These are phyloP conservation scores for Leishmania arabica DNA, from an alignment of 208 protist genomes.

Conservation along the genomic window DNA sequence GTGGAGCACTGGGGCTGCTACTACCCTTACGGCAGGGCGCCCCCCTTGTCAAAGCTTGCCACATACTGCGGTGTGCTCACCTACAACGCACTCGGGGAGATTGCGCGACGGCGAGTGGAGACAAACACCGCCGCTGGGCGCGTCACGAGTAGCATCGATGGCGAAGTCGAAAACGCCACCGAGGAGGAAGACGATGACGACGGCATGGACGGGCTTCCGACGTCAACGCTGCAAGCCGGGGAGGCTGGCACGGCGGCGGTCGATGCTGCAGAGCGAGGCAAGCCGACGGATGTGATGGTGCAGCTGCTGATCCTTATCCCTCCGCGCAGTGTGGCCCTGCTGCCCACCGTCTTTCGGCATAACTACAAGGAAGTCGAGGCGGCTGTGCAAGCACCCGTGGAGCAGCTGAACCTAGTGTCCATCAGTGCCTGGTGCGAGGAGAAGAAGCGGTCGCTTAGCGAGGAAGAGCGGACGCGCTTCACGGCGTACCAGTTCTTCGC, in stretches of 20 bases:
- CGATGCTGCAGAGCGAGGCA: slow-evolving; percentile 32
- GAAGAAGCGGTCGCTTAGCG: slow-evolving; percentile 61
- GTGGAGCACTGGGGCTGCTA: slow-evolving; percentile 90
- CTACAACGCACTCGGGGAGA: slow-evolving; percentile 64
- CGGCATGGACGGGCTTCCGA: slow-evolving; percentile 26
- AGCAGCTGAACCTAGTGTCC: slow-evolving; percentile 64
- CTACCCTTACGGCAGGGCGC: slow-evolving; percentile 81
- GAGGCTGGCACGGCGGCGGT: slow-evolving; percentile 4
- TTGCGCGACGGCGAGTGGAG: slow-evolving; percentile 42
- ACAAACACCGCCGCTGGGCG: slow-evolving; percentile 9
- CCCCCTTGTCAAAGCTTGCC: slow-evolving; percentile 60
- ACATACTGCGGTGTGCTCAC: slow-evolving; percentile 84
- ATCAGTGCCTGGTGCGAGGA: slow-evolving; percentile 74
- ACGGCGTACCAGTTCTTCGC: slow-evolving; percentile 68
- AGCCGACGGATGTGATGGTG: slow-evolving; percentile 77
- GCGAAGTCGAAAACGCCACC: not conserved
- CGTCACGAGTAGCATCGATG: not conserved
- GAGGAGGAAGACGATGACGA: slow-evolving; percentile 33
- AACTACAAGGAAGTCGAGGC: slow-evolving; percentile 68
- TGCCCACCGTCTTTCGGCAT: slow-evolving; percentile 63
- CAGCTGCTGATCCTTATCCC: slow-evolving; percentile 84
- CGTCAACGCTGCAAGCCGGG: slow-evolving; percentile 3
- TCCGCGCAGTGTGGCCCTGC: slow-evolving; percentile 48
- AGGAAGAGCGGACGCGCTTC: slow-evolving; percentile 82
- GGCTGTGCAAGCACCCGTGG: slow-evolving; percentile 67